Conservation (phyloP, 768 basidiomycete species). For the Rhodosporidiobolus odoratus region DNA sequence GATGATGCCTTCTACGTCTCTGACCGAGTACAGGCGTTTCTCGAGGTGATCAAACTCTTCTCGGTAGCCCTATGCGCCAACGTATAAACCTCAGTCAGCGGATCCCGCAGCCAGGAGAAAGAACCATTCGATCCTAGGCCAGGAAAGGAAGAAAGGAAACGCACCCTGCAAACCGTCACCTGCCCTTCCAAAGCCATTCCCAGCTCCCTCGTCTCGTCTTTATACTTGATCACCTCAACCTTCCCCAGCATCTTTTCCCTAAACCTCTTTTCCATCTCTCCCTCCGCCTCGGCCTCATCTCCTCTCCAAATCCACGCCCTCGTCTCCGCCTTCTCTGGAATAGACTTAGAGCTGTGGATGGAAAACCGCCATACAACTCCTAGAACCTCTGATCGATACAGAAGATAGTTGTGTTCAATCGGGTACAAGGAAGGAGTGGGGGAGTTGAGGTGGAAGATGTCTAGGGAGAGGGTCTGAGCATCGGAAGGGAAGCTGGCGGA, state of each 20-base stretch:
- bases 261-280: slow-evolving; percentile 11
- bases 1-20: background rate
- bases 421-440: slow-evolving; percentile 8
- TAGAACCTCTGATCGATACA: slow-evolving; percentile 23
- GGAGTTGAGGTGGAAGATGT: slow-evolving; percentile 34
- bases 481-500: background rate
- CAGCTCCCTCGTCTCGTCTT: slow-evolving; percentile 13
- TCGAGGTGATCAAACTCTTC: slow-evolving; percentile 29
- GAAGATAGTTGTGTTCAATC: slow-evolving; percentile 30
- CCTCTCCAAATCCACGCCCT: slow-evolving; percentile 29
- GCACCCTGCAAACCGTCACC: slow-evolving; percentile 28
- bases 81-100: background rate
- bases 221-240: background rate
- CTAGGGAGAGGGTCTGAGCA: slow-evolving; percentile 12
- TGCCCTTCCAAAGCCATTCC: slow-evolving; percentile 22
- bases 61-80: slow-evolving; percentile 6
- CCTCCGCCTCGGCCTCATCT: slow-evolving; percentile 17
- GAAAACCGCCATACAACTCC: slow-evolving; percentile 21
- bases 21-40: slow-evolving; percentile 8
- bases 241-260: slow-evolving; percentile 2
- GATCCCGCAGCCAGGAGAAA: background rate
- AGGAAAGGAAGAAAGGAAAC: background rate
- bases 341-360: background rate
- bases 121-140: too few species aligned
- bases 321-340: background rate